Conservation (phyloP, 225 moss, liverwort and hornwort genomes). For the Rhytidiadelphus loreus region DNA sequence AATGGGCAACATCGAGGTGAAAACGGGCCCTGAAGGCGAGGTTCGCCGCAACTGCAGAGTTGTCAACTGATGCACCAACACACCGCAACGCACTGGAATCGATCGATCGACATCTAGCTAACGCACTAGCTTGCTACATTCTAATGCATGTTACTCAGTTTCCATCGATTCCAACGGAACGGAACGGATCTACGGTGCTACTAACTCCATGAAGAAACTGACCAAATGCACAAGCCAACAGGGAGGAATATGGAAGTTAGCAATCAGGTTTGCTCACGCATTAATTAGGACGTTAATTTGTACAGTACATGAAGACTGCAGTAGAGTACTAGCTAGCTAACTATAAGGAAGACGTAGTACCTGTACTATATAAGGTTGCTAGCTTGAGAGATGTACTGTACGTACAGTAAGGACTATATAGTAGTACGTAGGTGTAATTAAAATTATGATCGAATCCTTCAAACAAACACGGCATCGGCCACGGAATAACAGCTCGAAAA, state of each 20-base stretch:
- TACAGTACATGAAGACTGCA: not conserved
- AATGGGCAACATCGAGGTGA: conserved; percentile 16
- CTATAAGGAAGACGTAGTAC: not conserved
- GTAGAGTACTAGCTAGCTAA: not conserved
- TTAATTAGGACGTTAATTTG: not conserved
- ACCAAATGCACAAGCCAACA: not conserved
- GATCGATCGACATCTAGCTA: not conserved
- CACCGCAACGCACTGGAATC: not conserved
- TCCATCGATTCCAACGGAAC: not conserved
- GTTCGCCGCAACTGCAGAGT: conserved; percentile 24
- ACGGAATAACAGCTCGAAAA: not conserved
- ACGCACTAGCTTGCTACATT: not conserved
- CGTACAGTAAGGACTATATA: not conserved
- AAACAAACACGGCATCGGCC: not conserved
- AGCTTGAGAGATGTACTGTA: not conserved
- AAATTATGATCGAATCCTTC: not conserved
- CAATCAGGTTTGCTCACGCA: not conserved
- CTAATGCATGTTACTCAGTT: not conserved
- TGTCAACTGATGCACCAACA: not conserved
- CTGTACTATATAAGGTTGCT: not conserved
- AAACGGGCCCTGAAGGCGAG: conserved; percentile 2
- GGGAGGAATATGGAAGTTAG: not conserved
- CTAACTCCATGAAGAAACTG: not conserved
- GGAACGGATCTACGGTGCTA: not conserved
- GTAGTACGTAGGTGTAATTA: not conserved